A percentile compares a stretch with the other conserved stretches of the same genome.
Evolutionary conservation across 129 eudicot genomes (phyloP).

Genomic region (Glebionis coronaria): DNA sequence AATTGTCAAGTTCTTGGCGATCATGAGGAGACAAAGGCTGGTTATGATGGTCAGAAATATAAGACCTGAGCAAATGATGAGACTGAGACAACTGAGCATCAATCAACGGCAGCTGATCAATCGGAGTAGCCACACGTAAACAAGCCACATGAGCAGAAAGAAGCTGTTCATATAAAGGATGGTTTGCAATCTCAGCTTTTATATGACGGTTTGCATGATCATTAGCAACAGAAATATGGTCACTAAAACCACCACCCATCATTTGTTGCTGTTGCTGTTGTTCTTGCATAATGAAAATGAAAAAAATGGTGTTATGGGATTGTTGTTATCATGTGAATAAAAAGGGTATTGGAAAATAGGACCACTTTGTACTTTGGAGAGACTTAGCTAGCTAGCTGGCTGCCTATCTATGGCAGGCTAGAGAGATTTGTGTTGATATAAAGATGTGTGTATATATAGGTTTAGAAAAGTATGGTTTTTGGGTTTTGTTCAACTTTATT

Average conservation of each 20-base stretch:
- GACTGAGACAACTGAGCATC: conserved; percentile 80
- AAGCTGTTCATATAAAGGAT: conserved; percentile 84
- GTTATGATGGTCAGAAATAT: conserved; percentile 49
- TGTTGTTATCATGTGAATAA: conserved; percentile 33
- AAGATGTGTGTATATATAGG: background rate
- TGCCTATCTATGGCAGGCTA: conserved; percentile 26
- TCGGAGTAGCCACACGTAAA: conserved; percentile 84
- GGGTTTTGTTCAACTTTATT: too few relatives aligned
- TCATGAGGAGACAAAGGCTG: conserved; percentile 62
- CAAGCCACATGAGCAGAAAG: conserved; percentile 86
- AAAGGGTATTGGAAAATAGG: conserved; percentile 44
- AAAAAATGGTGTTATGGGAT: conserved; percentile 10
- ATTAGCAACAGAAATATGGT: conserved; percentile 26
- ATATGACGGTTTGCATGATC: conserved; percentile 48
- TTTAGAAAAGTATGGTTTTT: background rate
- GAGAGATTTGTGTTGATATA: background rate
- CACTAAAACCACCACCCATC: conserved; percentile 63
- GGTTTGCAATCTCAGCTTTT: conserved; percentile 80
- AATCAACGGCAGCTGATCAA: conserved; percentile 79
- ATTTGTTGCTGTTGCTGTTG: conserved; percentile 48
- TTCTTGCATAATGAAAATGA: conserved; percentile 51
- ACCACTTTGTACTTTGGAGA: conserved; percentile 52
- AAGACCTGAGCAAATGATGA: conserved; percentile 58
- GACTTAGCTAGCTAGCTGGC: conserved; percentile 30
- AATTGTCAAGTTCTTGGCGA: conserved; percentile 83